Evolutionary conservation across 2,329 filamentous ascomycete genomes (phyloP).

Genomic region (Exophiala sideris): DNA sequence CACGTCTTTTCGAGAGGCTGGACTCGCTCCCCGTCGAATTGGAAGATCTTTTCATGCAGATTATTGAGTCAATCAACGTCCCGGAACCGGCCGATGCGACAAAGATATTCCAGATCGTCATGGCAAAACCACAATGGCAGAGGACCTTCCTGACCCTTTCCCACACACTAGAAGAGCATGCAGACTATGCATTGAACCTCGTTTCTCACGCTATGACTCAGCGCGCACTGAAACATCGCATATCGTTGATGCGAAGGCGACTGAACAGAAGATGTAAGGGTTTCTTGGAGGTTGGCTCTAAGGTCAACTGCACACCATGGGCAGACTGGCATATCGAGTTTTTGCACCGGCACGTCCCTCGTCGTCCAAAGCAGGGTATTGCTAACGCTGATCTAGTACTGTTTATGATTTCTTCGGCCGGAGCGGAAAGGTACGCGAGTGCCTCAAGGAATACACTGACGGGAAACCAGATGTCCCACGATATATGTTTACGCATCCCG

Average conservation of each 20-base stretch:
- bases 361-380: too few species aligned
- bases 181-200: background rate
- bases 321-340: background rate
- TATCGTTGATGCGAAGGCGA: background rate
- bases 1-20: background rate
- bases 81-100: background rate
- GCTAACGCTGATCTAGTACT: background rate
- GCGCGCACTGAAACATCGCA: background rate
- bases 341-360: background rate
- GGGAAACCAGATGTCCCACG: background rate
- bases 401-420: slow-evolving; percentile 1
- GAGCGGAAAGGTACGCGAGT: background rate
- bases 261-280: slow-evolving; percentile 4
- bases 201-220: background rate
- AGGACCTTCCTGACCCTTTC: background rate
- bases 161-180: background rate
- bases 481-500: background rate
- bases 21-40: background rate
- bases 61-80: background rate
- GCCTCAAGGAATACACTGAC: background rate
- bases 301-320: background rate
- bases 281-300: background rate
- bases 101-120: background rate
- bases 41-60: background rate
- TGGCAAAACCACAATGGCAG: background rate